These are phyloP conservation scores for Epichloe brachyelytri DNA, from an alignment of 2,329 filamentous ascomycete species.

Conservation along the genomic window DNA sequence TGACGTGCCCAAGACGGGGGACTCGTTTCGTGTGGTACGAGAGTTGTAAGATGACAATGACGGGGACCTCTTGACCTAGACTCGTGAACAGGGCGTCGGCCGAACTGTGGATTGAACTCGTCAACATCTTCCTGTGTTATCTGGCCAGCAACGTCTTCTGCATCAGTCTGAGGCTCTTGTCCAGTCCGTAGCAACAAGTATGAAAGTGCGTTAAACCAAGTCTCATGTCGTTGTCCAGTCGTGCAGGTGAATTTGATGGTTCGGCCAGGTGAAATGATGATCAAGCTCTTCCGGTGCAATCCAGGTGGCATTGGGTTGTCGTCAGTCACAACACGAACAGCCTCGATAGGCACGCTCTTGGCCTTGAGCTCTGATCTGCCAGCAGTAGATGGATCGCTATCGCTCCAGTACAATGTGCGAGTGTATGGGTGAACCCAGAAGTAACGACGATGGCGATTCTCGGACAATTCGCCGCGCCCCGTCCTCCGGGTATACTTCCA, in stretches of 20 bases:
- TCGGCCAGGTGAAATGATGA: slow-evolving; percentile 80
- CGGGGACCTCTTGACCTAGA: slow-evolving; percentile 41
- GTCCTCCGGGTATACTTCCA: slow-evolving; percentile 98
- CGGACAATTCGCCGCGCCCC: slow-evolving; percentile 78
- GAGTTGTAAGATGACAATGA: slow-evolving; percentile 77
- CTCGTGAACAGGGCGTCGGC: slow-evolving; percentile 18
- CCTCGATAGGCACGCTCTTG: slow-evolving; percentile 92
- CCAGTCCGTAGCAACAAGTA: slow-evolving; percentile 76
- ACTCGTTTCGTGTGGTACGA: slow-evolving; percentile 53
- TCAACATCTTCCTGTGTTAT: slow-evolving; percentile 51
- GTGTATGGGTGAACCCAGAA: slow-evolving; percentile 99
- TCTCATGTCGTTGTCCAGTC: slow-evolving; percentile 89
- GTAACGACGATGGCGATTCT: slow-evolving; percentile 82
- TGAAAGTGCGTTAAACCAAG: slow-evolving; percentile 94
- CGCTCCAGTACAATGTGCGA: slow-evolving; percentile 91
- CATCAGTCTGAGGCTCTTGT: slow-evolving; percentile 47
- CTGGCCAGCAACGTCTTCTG: slow-evolving; percentile 43
- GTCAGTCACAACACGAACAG: slow-evolving; percentile 81
- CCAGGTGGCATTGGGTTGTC: slow-evolving; percentile 93
- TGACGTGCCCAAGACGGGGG: slow-evolving; percentile 38
- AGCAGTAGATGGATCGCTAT: slow-evolving; percentile 68
- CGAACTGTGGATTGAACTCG: slow-evolving; percentile 68
- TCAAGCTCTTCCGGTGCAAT: slow-evolving; percentile 82
- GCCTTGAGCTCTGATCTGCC: slow-evolving; percentile 61
- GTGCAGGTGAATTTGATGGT: slow-evolving; percentile 88